Base-by-base conservation (phyloP, 2,329 filamentous ascomycete genomes). In the Pestalotiopsis sp. region DNA sequence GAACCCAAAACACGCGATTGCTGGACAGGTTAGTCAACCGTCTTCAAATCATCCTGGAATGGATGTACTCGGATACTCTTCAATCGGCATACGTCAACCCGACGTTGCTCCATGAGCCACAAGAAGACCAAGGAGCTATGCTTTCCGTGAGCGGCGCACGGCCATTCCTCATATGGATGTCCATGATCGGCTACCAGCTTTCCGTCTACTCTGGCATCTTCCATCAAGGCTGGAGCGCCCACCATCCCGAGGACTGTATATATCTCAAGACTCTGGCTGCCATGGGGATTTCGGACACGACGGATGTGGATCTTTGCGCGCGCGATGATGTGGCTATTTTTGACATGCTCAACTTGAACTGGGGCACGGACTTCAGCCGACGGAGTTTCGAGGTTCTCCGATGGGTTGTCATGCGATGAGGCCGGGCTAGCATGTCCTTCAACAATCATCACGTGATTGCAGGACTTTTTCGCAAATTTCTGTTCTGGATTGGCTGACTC, bases 111-210 rank as follows among this genome's bases (percentile, higher is more conserved):
- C 31, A 62, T 3, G 45, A 17, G n/a, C n/a, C n/a, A 17, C 31
- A 36, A 20, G 56, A 13, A 59, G 17, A 20, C 27, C 31, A 59
- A 13, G 13, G 14, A 52, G 7, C 6, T 9, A 27, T 27, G 17
- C 31, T 62, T 11, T 39, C 59, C 17, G 27, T 38, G 3, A 41
- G n/a, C 17, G 20, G 36, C 38, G 25, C 27, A 27, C 25, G 59
- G 36, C 59, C 27, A 38, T 62, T 62, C 31, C 59, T 62, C 25
- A 62, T 62, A 13, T 62, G 59, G 59, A 62, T 62, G 25, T 62
- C 25, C 17, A 38, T 62, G 31, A 62, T 62, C 11, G 59, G 59
- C 27, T 62, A 38, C 36, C 25, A 62, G 59, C 31, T 62, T 1
- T 62, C 59, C 4, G 59, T 62, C 20, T 62, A 62, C 31, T 62